These are phyloP conservation scores for Xylaria polymorpha DNA, from an alignment of 2,329 filamentous ascomycete genomes.

Conservation along the genomic window DNA sequence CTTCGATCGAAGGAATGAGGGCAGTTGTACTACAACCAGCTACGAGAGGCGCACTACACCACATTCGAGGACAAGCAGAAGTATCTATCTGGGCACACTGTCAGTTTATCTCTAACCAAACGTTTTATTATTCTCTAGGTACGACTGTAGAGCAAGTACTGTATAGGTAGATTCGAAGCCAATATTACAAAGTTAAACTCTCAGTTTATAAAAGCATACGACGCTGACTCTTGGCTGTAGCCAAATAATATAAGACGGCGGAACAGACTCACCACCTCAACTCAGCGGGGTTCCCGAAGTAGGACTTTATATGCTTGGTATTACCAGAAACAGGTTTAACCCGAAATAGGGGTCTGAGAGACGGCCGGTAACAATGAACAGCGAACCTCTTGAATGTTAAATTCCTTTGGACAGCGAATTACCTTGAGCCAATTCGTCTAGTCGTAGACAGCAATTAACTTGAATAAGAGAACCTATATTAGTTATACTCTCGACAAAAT, in stretches of 20 bases:
- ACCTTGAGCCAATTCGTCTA: background rate
- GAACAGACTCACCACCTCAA: background rate
- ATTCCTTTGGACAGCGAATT: background rate
- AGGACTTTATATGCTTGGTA: background rate
- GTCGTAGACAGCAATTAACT: background rate
- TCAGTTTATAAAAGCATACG: background rate
- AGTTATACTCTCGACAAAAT: background rate
- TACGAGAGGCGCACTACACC: too few species aligned
- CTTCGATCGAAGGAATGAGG: too few species aligned
- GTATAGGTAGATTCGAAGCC: background rate
- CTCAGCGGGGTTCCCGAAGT: background rate
- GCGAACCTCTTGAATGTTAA: background rate
- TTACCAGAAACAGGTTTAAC: background rate
- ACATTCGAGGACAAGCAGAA: too few species aligned
- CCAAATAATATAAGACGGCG: background rate
- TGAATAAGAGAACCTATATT: background rate
- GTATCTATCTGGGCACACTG: too few species aligned
- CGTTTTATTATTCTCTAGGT: background rate
- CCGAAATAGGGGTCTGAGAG: background rate
- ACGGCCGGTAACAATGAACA: background rate
- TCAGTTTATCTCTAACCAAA: background rate
- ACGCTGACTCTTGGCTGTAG: background rate
- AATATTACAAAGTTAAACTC: background rate
- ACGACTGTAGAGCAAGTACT: background rate
- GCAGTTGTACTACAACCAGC: too few species aligned